Evolutionary conservation across 2,329 filamentous ascomycete genomes (phyloP), one percentile per base, ranked within the genome.

Genomic region (Pyrenochaeta sp.): DNA sequence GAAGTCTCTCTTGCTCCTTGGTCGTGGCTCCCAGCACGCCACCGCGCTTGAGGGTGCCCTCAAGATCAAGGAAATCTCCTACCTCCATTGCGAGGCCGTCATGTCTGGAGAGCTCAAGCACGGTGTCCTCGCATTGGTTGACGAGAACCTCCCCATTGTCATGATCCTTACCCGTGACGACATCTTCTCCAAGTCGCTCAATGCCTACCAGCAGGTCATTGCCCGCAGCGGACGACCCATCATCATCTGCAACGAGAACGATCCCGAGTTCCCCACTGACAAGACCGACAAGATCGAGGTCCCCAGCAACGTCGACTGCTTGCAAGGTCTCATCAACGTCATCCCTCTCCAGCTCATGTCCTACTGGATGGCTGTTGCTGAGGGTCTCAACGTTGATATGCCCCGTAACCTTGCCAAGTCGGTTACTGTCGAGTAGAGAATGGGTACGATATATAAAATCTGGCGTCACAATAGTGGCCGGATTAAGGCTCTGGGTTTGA

Each of bases 31-130:
- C 71, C 94, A 99, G 78, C 96, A 92, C 80, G 92, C 93, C 48
- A 99, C 94, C 63, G 94, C 94, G 43, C 85, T 99, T 15, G 94
- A 99, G 81, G 94, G 83, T 76, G 94, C 94, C 35, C 82, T 99
- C 61, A 99, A 99, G 83, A 99, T 99, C 77, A 99, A 99, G 84
- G 94, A 99, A 79, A 99, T 99, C 67, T 97, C 93, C 13, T 99
- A 99, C 77, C 89, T 99, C 48, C 94, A 99, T 77, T 99, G 94
- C 76, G 94, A 99, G 79, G 94, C 94, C 63, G 94, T 99, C 80
- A 99, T 99, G 94, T 97, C 94, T 55, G 94, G 94, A 76, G 94
- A 99, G 79, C 84, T 99, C 65, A 99, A 99, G 85, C 94, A 99
- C 75, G 94, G 94, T 81, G 94, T 99, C 38, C 81, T 99, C 70